Percentiles rank a stretch among this genome's conserved stretches.
Evolutionary conservation across 1,139 yeast genomes (phyloP).

Genomic region (Groenewaldozyma auringiensis): DNA sequence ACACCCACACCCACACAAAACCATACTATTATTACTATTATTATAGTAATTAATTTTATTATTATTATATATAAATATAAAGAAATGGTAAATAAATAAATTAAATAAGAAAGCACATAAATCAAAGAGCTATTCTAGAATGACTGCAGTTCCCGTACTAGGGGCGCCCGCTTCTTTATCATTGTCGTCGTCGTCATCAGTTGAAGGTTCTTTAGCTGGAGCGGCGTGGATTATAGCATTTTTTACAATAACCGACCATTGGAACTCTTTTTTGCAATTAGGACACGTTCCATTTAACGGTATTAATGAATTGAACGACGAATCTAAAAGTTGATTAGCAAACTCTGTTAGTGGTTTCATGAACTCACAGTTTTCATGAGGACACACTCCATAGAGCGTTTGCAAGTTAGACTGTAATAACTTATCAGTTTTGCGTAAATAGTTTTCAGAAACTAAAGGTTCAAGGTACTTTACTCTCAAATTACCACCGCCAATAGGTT

Average conservation of each 20-base stretch:
- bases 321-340: constrained; percentile 10
- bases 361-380: background rate
- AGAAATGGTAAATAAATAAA: background rate
- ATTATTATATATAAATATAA: too few species aligned
- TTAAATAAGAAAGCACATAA: background rate
- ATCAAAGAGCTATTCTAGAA: background rate
- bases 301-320: constrained; percentile 9
- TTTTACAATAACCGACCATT: constrained; percentile 13
- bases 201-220: background rate
- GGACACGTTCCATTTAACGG: constrained; percentile 16
- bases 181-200: background rate
- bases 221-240: constrained; percentile 5
- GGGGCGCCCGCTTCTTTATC: constrained; percentile 1
- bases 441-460: background rate
- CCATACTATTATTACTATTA: too few species aligned
- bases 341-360: constrained; percentile 9
- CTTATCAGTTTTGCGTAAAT: background rate
- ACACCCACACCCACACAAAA: too few species aligned
- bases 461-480: background rate
- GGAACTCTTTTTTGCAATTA: constrained; percentile 7
- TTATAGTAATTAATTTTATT: too few species aligned
- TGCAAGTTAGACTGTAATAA: constrained; percentile 1
- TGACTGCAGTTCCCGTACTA: too few species aligned
- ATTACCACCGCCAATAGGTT: constrained; percentile 17
- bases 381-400: constrained; percentile 9